Evolutionary conservation across 768 basidiomycete genomes (phyloP).

Genomic region (Trametes elegans): DNA sequence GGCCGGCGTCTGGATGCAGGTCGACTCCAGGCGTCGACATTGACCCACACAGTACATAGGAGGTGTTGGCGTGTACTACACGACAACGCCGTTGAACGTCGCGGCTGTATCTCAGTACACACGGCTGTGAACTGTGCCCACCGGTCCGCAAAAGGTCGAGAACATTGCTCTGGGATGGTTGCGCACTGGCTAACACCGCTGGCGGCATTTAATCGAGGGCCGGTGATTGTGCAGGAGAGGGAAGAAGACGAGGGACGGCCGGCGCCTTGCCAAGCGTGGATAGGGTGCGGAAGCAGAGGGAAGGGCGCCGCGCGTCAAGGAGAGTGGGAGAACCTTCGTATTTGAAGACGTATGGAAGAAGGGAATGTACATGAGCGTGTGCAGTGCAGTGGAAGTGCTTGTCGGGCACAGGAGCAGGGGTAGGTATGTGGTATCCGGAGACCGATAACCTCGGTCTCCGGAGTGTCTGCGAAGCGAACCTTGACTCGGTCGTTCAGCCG

Average conservation of each 20-base stretch:
- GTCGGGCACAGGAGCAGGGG: neutral
- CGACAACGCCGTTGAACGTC: neutral
- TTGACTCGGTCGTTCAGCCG: neutral
- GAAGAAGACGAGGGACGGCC: neutral
- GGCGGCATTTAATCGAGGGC: conserved; percentile 7
- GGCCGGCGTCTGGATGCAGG: neutral
- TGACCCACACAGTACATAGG: neutral
- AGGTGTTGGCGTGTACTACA: neutral
- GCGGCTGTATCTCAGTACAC: neutral
- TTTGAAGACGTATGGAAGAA: neutral
- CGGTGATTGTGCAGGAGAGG: conserved; percentile 2
- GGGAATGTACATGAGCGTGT: neutral
- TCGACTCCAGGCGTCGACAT: no score
- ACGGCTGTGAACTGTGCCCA: neutral
- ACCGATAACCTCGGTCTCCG: conserved; percentile 15
- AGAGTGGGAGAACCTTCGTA: neutral
- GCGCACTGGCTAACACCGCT: neutral
- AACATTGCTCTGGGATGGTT: neutral
- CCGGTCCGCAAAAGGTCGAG: neutral
- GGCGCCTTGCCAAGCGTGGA: neutral
- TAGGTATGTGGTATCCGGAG: conserved; percentile 9
- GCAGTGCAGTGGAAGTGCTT: neutral
- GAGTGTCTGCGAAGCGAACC: conserved; percentile 1
- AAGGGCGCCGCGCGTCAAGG: conserved; percentile 1
- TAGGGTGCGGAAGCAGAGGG: neutral